A percentile compares a stretch with the other conserved stretches of the same genome.
These are phyloP conservation scores for Capronia coronata DNA, from an alignment of 2,329 filamentous ascomycete species.

Conservation along the genomic window DNA sequence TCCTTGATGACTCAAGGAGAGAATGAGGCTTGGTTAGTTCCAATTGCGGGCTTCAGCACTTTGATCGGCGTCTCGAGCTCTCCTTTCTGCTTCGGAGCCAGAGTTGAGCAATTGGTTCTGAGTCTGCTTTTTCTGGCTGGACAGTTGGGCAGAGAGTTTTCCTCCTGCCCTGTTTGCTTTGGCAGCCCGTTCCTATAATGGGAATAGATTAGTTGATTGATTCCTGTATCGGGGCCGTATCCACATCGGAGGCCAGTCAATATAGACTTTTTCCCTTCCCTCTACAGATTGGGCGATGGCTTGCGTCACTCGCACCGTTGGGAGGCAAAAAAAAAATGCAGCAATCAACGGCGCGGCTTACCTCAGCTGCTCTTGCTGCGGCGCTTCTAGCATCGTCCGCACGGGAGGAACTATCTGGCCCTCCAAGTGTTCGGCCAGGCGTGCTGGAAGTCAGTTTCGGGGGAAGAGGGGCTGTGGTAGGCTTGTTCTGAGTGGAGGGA, in stretches of 20 bases:
- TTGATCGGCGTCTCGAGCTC: slow-evolving; percentile 59
- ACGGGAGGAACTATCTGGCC: slow-evolving; percentile 34
- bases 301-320: too few relatives aligned
- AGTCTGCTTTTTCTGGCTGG: slow-evolving; percentile 69
- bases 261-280: too few relatives aligned
- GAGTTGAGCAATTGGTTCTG: slow-evolving; percentile 61
- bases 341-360: slow-evolving; percentile 39
- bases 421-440: slow-evolving; percentile 60
- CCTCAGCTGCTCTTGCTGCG: slow-evolving; percentile 79
- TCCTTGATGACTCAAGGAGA: too few relatives aligned
- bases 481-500: slow-evolving; percentile 33
- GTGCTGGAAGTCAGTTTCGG: slow-evolving; percentile 37
- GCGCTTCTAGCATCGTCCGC: slow-evolving; percentile 57
- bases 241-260: too few relatives aligned
- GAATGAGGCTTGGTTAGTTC: too few relatives aligned
- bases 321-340: too few relatives aligned
- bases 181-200: slow-evolving; percentile 58
- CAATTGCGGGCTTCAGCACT: slow-evolving; percentile 17
- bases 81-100: slow-evolving; percentile 59
- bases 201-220: not conserved
- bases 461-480: slow-evolving; percentile 46
- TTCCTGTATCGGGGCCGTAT: too few relatives aligned
- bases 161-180: slow-evolving; percentile 50
- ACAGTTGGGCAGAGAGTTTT: slow-evolving; percentile 64
- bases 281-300: too few relatives aligned